Evolutionary conservation across 2,329 filamentous ascomycete species (phyloP).

Genomic region (Monilinia fructicola): DNA sequence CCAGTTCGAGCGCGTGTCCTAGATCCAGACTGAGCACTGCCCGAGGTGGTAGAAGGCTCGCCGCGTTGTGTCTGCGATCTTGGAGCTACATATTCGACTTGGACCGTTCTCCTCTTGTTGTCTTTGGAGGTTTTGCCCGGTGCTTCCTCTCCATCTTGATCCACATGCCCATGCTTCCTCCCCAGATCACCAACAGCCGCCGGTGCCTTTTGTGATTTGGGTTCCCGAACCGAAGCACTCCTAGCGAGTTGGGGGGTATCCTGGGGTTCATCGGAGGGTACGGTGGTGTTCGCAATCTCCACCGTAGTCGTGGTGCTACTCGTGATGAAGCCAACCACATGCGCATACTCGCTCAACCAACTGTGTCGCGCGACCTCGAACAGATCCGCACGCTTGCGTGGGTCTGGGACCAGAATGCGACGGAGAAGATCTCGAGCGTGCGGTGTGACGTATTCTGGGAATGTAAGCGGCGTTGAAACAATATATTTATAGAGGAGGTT

Average conservation of each 20-base stretch:
- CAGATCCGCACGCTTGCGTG: constrained; percentile 87
- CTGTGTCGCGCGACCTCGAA: constrained; percentile 98
- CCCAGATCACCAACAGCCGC: constrained; percentile 61
- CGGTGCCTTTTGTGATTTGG: constrained; percentile 63
- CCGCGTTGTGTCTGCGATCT: constrained; percentile 79
- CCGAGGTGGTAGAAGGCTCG: constrained; percentile 32
- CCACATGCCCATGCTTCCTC: constrained; percentile 73
- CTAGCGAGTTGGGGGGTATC: constrained; percentile 68
- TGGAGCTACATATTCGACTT: constrained; percentile 96
- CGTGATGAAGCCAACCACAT: constrained; percentile 94
- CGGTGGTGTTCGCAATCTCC: constrained; percentile 80
- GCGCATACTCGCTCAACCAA: constrained; percentile 96
- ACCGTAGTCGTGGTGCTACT: constrained; percentile 86
- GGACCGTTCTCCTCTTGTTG: constrained; percentile 88
- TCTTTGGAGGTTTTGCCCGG: constrained; percentile 70
- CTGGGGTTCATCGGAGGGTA: constrained; percentile 54
- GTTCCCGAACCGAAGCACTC: constrained; percentile 89
- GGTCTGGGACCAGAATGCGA: constrained; percentile 92
- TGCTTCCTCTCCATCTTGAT: constrained; percentile 61
- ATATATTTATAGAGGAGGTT: constrained; percentile 99
- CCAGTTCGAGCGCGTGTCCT: constrained; percentile 56
- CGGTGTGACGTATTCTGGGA: constrained; percentile 97
- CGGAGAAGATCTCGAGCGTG: constrained; percentile 91
- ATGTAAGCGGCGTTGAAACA: constrained; percentile 92
- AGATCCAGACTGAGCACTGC: constrained; percentile 41